A percentile compares a stretch with the other conserved stretches of the same genome.
Conservation (phyloP, 2,329 filamentous ascomycete genomes). For the Cordyceps sp. region DNA sequence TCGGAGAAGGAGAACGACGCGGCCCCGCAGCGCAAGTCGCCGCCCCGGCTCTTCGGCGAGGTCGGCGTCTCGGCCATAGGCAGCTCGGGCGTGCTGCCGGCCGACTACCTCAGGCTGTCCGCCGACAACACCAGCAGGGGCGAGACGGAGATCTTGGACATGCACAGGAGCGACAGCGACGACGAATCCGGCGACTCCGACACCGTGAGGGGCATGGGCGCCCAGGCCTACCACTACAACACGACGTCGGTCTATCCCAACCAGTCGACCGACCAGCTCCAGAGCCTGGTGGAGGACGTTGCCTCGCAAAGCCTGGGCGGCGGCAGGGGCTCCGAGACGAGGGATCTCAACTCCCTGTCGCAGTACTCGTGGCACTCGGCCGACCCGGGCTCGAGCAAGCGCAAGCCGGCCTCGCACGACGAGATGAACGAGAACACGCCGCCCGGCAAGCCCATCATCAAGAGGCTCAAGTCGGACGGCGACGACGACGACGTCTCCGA, state of each 20-base stretch:
- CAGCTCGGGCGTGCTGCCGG: slow-evolving; percentile 32
- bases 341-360: too few species aligned
- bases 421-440: slow-evolving; percentile 25
- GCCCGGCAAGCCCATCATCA: slow-evolving; percentile 30
- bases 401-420: slow-evolving; percentile 31
- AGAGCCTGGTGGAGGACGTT: slow-evolving; percentile 33
- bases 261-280: slow-evolving; percentile 31
- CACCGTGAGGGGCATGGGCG: slow-evolving; percentile 11
- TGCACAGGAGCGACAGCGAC: slow-evolving; percentile 20
- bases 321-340: slow-evolving; percentile 15
- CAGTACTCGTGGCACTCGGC: slow-evolving; percentile 10
- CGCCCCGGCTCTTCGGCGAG: slow-evolving; percentile 35
- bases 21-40: slow-evolving; percentile 27
- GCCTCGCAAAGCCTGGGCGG: slow-evolving; percentile 39
- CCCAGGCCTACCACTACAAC: slow-evolving; percentile 9
- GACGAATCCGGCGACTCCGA: slow-evolving; percentile 27
- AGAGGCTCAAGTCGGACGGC: slow-evolving; percentile 36
- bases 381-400: slow-evolving; percentile 34
- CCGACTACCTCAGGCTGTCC: slow-evolving; percentile 30
- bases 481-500: slow-evolving; percentile 17
- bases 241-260: slow-evolving; percentile 22
- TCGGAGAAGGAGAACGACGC: slow-evolving; percentile 69
- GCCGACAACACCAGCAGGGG: slow-evolving; percentile 21
- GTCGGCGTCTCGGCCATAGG: slow-evolving; percentile 35
- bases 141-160: slow-evolving; percentile 25